Evolutionary conservation across 179 eudicot species (phyloP).

Genomic region (Silene coronaria): DNA sequence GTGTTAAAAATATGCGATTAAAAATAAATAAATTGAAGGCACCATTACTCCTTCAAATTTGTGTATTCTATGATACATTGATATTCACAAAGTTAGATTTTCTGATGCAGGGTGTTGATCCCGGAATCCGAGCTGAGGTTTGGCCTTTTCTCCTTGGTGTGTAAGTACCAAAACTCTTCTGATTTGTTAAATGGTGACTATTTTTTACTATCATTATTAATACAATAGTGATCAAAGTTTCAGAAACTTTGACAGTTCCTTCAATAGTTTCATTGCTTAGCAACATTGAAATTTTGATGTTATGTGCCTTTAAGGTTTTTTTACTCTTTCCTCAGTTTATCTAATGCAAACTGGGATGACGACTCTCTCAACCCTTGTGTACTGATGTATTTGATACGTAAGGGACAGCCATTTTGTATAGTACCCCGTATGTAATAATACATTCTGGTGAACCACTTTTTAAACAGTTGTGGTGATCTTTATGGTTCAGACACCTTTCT

Average conservation of each 20-base stretch:
- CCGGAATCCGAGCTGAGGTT: constrained; percentile 78
- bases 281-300: not conserved
- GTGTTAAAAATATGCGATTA: not conserved
- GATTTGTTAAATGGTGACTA: not conserved
- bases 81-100: not conserved
- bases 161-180: constrained; percentile 46
- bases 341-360: not conserved
- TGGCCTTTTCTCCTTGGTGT: constrained; percentile 99
- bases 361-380: not conserved
- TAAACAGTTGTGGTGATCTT: not conserved
- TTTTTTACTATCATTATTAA: not conserved
- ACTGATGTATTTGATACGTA: not conserved
- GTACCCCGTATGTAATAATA: not conserved
- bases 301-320: not conserved
- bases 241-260: constrained; percentile 4
- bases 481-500: not conserved
- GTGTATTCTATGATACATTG: not conserved
- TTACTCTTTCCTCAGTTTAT: not conserved
- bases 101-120: constrained; percentile 76
- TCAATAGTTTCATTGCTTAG: not conserved
- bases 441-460: not conserved
- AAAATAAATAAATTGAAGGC: not conserved
- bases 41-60: not conserved
- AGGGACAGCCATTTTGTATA: not conserved
- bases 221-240: not conserved